Percentiles rank a stretch among this genome's conserved stretches.
Evolutionary conservation across 805 yeast species (phyloP).

Genomic region (Candida andamanensis): DNA sequence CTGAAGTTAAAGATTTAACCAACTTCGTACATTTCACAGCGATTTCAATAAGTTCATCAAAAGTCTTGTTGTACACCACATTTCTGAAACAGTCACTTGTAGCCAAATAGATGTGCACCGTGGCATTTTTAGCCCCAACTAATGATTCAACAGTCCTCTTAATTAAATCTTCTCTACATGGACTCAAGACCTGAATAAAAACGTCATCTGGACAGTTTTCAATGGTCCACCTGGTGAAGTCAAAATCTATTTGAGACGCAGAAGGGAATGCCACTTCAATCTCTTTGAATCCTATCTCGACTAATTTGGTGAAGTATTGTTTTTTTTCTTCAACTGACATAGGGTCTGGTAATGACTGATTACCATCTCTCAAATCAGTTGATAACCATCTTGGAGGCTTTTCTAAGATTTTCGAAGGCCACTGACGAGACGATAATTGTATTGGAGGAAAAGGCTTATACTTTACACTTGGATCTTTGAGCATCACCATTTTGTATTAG

Average conservation of each 20-base stretch:
- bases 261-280: constrained; percentile 81
- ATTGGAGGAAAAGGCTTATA: constrained; percentile 55
- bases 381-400: constrained; percentile 79
- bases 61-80: constrained; percentile 61
- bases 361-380: constrained; percentile 80
- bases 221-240: constrained; percentile 71
- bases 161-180: constrained; percentile 71
- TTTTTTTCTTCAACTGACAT: constrained; percentile 79
- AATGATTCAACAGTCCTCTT: constrained; percentile 67
- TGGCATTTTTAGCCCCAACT: constrained; percentile 71
- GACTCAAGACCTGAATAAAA: constrained; percentile 68
- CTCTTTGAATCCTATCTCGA: constrained; percentile 75
- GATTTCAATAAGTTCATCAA: constrained; percentile 52
- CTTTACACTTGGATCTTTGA: constrained; percentile 57
- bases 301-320: constrained; percentile 60
- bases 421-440: constrained; percentile 55
- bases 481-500: constrained; percentile 26
- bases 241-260: constrained; percentile 76
- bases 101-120: constrained; percentile 71
- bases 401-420: constrained; percentile 59
- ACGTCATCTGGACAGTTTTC: constrained; percentile 74
- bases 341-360: constrained; percentile 81
- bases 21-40: constrained; percentile 62
- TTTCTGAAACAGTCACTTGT: constrained; percentile 70
- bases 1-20: constrained; percentile 65